Evolutionary conservation across 2,329 filamentous ascomycete species (phyloP), one percentile per base, ranked within the genome.

Genomic region (Aspergillus niger): DNA sequence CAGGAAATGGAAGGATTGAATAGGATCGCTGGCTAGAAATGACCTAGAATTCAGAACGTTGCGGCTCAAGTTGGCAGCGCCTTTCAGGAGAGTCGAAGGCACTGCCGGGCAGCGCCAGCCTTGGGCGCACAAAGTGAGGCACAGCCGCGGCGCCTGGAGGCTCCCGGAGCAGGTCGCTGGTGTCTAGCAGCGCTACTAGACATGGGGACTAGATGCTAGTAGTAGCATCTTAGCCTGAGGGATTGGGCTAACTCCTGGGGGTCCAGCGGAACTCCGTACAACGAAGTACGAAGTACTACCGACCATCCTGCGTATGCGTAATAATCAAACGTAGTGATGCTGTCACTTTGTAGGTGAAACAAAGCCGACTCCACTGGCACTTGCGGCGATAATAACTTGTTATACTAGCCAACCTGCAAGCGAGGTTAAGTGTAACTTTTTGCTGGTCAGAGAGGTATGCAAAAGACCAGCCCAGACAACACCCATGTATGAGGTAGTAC

Each of bases 381-480:
- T n/a, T 43, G 39, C 39, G 39, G 17, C 39, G n/a, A 43, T n/a
- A 43, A 43, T 17, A 43, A 5, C 39, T 10, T 30, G 17, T 20
- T 43, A n/a, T 49, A 49, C 26, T 49, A 30, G 5, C 38, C 36
- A 36, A 61, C 44, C 41, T 61, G 56, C 59, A 59, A 61, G 59
- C 59, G 56, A 59, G 56, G 47, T 53, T 30, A 44, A 44, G 55
- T 57, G 41, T 44, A 30, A 49, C 44, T 49, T 8, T 13, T 5
- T n/a, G 15, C 22, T 17, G 22, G 17, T 22, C 20, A 47, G 20
- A 20, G 39, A 24, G 11, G 32, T 36, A 20, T 52, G 20, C 52
- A 43, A 30, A 28, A 22, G 26, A 22, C 17, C 20, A 17, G 53
- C 39, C 53, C 15, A 43, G 39, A 20, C 36, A 44, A 20, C 39